Conservation (phyloP, 129 eudicot species). For the carrot (Daucus carota) region DNA sequence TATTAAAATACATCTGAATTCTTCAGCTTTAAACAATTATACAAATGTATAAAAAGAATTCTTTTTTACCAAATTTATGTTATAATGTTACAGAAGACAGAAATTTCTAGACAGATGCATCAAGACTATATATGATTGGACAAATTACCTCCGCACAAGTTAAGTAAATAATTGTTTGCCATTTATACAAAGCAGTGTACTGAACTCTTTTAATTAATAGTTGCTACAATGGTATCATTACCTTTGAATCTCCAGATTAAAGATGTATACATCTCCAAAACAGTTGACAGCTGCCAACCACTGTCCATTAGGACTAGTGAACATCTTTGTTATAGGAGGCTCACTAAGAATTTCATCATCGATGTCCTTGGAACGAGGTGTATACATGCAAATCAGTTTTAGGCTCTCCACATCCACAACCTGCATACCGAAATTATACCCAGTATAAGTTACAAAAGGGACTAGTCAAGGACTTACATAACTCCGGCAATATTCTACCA, state of each 20-base stretch:
- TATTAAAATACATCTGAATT: neutral
- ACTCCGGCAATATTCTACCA: too few species aligned
- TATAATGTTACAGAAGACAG: neutral
- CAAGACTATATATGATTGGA: neutral
- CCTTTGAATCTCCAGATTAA: constrained; percentile 76
- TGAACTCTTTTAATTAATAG: neutral
- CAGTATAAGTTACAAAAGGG: too few species aligned
- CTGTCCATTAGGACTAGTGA: constrained; percentile 78
- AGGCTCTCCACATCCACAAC: constrained; percentile 57
- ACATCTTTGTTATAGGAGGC: constrained; percentile 87
- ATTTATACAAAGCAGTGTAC: neutral
- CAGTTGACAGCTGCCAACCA: constrained; percentile 95
- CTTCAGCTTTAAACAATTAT: neutral
- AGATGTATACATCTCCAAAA: constrained; percentile 83
- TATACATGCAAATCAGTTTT: constrained; percentile 42
- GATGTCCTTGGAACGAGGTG: constrained; percentile 52
- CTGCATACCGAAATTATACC: too few species aligned
- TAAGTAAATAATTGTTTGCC: neutral
- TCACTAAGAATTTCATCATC: constrained; percentile 51
- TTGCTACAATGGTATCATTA: constrained; percentile 7
- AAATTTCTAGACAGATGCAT: neutral
- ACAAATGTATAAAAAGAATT: neutral
- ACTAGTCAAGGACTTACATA: too few species aligned
- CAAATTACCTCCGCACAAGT: neutral
- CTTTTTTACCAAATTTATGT: neutral